Evolutionary conservation across 768 basidiomycete species (phyloP), one percentile per base, ranked within the genome.

Genomic region (Jaapia argillacea): DNA sequence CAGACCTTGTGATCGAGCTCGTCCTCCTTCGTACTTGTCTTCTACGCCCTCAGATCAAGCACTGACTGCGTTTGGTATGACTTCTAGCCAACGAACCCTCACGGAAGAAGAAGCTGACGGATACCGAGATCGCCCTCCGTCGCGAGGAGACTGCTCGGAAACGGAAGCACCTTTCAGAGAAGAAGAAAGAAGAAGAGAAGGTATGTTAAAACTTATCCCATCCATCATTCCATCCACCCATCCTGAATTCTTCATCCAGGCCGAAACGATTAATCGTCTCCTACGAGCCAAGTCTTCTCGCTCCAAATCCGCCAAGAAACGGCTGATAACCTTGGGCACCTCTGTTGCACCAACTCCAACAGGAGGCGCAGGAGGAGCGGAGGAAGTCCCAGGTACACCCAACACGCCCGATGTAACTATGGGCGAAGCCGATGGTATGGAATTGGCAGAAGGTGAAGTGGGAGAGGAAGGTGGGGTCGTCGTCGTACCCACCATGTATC

Each of bases 251-350:
- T 16, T 40, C 4, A 18, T 10, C 16, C 51, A 89, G 85, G 78
- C 78, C 20, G 89, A 91, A 54, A 91, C 89, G 0, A 91, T 92
- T 58, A 90, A 90, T 52, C 81, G 89, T 22, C 70, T 92, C 12
- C 72, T 92, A 7, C 37, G 37, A 12, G 28, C 28, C 28, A 38
- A 10, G 22, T 22, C 10, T 7, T 38, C 37, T 7, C 37, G 37
- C 13, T 7, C 37, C 21, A 12, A 21, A 21, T 10, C 10, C 28
- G 28, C 10, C 28, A 10, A 16, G 28, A 10, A 16, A 10, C 28
- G 28, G 10, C n/a, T n/a, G n/a, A n/a, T n/a, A n/a, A n/a, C n/a
- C n/a, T n/a, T n/a, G n/a, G n/a, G n/a, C n/a, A n/a, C n/a, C n/a
- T n/a, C n/a, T n/a, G n/a, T n/a, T n/a, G n/a, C n/a, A n/a, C n/a